A percentile compares a stretch with the other conserved stretches of the same genome.
Evolutionary conservation across 495 filamentous ascomycete species (phyloP).

Genomic region (Aspergillus asperescens): DNA sequence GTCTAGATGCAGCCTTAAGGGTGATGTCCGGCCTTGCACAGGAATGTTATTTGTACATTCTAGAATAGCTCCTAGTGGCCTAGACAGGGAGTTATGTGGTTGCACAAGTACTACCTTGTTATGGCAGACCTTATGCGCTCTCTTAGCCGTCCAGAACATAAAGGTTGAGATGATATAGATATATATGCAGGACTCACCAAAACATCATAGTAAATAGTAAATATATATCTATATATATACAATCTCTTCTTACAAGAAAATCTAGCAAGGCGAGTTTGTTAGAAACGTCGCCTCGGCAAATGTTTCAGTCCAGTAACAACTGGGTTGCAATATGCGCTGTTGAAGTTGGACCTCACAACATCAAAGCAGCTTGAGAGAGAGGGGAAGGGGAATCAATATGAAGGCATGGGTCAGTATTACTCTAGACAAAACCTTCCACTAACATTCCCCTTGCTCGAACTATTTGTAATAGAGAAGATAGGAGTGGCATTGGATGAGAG

Average conservation of each 20-base stretch:
- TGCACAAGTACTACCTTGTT: background rate
- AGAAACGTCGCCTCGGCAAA: constrained; percentile 50
- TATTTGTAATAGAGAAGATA: constrained; percentile 22
- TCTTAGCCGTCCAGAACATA: no score
- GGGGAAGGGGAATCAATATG: no score
- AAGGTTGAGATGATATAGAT: no score
- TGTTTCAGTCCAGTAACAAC: constrained; percentile 37
- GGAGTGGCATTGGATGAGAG: background rate
- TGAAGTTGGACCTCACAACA: constrained; percentile 24
- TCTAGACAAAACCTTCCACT: constrained; percentile 22
- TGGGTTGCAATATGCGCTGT: constrained; percentile 26
- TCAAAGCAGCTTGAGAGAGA: constrained; percentile 23
- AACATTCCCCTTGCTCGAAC: constrained; percentile 27
- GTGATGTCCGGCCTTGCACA: background rate
- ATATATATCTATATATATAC: no score
- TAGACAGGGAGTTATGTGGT: background rate
- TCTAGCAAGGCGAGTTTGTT: no score
- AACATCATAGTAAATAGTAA: no score
- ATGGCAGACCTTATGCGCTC: background rate
- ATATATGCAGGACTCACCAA: no score
- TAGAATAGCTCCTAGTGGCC: background rate
- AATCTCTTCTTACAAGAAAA: no score
- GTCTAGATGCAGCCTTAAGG: background rate
- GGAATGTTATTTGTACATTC: background rate
- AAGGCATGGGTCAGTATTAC: constrained; percentile 16